A percentile compares a stretch with the other conserved stretches of the same genome.
These are phyloP conservation scores for Letharia columbiana DNA, from an alignment of 495 filamentous ascomycete species.

Conservation along the genomic window DNA sequence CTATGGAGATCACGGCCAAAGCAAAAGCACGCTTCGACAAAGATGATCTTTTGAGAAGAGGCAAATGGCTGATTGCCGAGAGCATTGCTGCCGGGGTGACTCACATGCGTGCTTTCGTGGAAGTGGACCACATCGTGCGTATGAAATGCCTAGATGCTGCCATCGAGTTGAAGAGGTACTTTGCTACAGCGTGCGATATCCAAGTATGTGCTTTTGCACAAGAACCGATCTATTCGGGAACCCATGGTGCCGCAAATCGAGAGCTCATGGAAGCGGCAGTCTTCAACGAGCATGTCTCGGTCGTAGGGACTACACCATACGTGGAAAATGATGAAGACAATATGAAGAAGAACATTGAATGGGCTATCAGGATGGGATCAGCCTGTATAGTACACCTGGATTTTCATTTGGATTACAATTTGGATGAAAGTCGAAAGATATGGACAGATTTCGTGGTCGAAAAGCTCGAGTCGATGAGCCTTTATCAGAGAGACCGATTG, in stretches of 20 bases:
- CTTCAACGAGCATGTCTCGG: constrained; percentile 42
- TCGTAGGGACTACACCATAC: constrained; percentile 62
- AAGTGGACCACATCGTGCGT: constrained; percentile 57
- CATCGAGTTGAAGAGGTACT: constrained; percentile 48
- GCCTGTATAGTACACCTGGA: constrained; percentile 50
- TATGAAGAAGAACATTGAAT: constrained; percentile 52
- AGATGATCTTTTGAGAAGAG: constrained; percentile 53
- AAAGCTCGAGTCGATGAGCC: constrained; percentile 12
- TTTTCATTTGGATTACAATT: constrained; percentile 66
- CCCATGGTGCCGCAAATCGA: constrained; percentile 39
- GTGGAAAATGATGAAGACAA: constrained; percentile 48
- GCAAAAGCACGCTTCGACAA: constrained; percentile 55
- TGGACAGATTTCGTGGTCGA: constrained; percentile 47
- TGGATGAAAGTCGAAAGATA: constrained; percentile 40
- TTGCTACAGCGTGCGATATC: constrained; percentile 45
- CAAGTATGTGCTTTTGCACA: constrained; percentile 72
- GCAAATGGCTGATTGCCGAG: constrained; percentile 57
- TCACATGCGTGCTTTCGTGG: constrained; percentile 64
- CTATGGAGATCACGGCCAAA: constrained; percentile 49
- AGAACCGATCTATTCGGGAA: constrained; percentile 54
- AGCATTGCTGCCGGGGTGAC: constrained; percentile 61
- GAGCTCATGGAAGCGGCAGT: constrained; percentile 43
- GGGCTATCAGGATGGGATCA: constrained; percentile 47
- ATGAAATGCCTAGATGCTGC: constrained; percentile 52
- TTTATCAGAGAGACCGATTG: not conserved